Evolutionary conservation across 2,329 filamentous ascomycete genomes (phyloP).

Genomic region (Aspergillus fumigatiaffinis): DNA sequence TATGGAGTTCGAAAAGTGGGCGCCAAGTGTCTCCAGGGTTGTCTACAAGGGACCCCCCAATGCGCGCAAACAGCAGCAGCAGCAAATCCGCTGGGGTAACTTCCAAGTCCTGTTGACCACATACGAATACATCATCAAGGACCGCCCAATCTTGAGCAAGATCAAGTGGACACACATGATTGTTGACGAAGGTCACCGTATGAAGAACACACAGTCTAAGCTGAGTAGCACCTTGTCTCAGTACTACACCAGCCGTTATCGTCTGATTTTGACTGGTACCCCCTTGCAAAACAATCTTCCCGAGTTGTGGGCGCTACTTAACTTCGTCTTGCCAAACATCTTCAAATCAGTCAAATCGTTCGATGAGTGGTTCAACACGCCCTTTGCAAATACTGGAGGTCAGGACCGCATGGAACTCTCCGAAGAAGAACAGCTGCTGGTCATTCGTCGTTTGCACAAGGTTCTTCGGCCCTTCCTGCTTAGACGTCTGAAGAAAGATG

Average conservation of each 20-base stretch:
- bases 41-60: conserved; percentile 97
- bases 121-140: conserved; percentile 99
- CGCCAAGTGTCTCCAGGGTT: conserved; percentile 76
- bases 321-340: conserved; percentile 96
- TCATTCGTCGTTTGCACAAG: conserved; percentile 97
- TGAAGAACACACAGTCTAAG: conserved; percentile 98
- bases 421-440: conserved; percentile 98
- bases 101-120: conserved; percentile 97
- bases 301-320: conserved; percentile 95
- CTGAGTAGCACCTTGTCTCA: conserved; percentile 89
- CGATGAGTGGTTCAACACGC: conserved; percentile 99
- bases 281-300: conserved; percentile 95
- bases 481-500: conserved; percentile 97
- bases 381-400: conserved; percentile 94
- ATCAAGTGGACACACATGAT: conserved; percentile 99
- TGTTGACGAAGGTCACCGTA: conserved; percentile 97
- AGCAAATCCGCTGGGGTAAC: conserved; percentile 87
- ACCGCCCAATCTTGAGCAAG: conserved; percentile 89
- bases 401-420: conserved; percentile 99
- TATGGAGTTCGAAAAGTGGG: conserved; percentile 98
- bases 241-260: conserved; percentile 92
- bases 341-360: conserved; percentile 99
- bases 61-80: conserved; percentile 81
- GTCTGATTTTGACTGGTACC: conserved; percentile 94
- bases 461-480: conserved; percentile 95